These are phyloP conservation scores for Bipolaris gigantea DNA, from an alignment of 2,329 filamentous ascomycete genomes.

Conservation along the genomic window DNA sequence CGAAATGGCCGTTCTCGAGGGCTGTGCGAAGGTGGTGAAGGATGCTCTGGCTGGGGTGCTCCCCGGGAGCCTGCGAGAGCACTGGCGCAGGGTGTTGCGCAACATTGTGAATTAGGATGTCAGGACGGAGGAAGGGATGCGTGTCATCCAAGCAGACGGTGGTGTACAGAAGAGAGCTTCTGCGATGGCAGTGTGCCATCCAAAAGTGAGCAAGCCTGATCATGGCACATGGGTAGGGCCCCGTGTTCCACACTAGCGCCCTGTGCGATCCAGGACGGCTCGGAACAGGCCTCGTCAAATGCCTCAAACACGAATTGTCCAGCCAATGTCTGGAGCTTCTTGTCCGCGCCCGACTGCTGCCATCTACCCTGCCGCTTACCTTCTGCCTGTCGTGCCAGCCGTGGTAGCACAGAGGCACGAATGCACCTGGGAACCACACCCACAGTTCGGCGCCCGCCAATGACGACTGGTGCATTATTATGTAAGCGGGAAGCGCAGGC, in stretches of 20 bases:
- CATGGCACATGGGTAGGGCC: slow-evolving; percentile 19
- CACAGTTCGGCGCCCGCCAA: slow-evolving; percentile 13
- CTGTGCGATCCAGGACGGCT: slow-evolving; percentile 11
- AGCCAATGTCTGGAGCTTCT: background rate
- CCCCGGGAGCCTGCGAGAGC: slow-evolving; percentile 64
- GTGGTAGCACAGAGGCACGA: background rate
- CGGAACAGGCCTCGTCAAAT: slow-evolving; percentile 25
- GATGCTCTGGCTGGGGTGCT: slow-evolving; percentile 53
- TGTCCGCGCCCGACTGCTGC: background rate
- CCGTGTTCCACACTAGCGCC: slow-evolving; percentile 25
- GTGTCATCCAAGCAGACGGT: slow-evolving; percentile 38
- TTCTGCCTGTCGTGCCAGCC: background rate
- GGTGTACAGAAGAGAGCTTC: slow-evolving; percentile 24
- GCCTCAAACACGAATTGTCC: slow-evolving; percentile 21
- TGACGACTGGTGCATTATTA: slow-evolving; percentile 17
- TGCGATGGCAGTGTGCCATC: slow-evolving; percentile 20
- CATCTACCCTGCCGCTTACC: background rate
- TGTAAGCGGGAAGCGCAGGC: slow-evolving; percentile 9
- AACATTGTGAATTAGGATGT: slow-evolving; percentile 61
- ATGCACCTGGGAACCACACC: background rate
- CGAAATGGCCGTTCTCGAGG: slow-evolving; percentile 47
- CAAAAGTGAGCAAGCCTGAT: slow-evolving; percentile 17
- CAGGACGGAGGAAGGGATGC: slow-evolving; percentile 23
- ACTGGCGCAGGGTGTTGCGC: slow-evolving; percentile 67
- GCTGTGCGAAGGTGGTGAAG: slow-evolving; percentile 47